phyloP scores from a whole-genome alignment of 805 yeast genomes.

The Yarrowia sp. region DNA sequence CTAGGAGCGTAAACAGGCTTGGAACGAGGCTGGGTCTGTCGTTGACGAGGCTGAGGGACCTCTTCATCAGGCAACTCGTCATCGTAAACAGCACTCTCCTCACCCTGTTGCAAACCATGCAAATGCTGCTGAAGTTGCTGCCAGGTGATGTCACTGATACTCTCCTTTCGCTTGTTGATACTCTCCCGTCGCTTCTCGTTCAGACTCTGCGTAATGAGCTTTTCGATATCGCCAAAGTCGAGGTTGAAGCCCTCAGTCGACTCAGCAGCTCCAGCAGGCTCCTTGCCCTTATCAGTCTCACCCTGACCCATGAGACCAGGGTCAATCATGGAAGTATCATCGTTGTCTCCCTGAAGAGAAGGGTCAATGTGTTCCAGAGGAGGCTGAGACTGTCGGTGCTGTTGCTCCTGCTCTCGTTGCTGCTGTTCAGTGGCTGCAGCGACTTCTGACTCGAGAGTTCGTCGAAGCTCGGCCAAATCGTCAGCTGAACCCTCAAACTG shows the following conservation, averaged over 20 bases:
- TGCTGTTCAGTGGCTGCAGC: constrained; percentile 6
- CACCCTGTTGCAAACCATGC: constrained; percentile 28
- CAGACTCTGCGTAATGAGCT: constrained; percentile 31
- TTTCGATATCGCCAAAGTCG: constrained; percentile 35
- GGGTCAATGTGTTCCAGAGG: constrained; percentile 23
- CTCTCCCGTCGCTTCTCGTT: constrained; percentile 28
- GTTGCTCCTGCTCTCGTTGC: constrained; percentile 1
- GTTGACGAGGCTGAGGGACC: constrained; percentile 17
- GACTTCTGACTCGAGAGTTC: constrained; percentile 18
- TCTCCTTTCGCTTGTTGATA: constrained; percentile 21
- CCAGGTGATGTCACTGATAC: constrained; percentile 35
- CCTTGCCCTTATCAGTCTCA: constrained; percentile 15
- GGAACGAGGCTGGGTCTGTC: constrained; percentile 6
- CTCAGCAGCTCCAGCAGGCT: constrained; percentile 12
- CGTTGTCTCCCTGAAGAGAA: not conserved
- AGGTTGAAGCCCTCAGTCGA: constrained; percentile 19
- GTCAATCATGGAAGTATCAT: constrained; percentile 22
- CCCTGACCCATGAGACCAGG: constrained; percentile 25
- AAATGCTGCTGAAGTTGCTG: constrained; percentile 38
- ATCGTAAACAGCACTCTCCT: constrained; percentile 31
- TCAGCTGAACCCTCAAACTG: constrained; percentile 24
- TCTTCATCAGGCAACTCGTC: constrained; percentile 8
- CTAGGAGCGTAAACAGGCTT: not conserved
- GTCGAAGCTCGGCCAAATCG: constrained; percentile 14
- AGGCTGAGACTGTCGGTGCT: constrained; percentile 6